Evolutionary conservation across 306 rosid genomes (phyloP).

Genomic region (Cicer yamashitae): DNA sequence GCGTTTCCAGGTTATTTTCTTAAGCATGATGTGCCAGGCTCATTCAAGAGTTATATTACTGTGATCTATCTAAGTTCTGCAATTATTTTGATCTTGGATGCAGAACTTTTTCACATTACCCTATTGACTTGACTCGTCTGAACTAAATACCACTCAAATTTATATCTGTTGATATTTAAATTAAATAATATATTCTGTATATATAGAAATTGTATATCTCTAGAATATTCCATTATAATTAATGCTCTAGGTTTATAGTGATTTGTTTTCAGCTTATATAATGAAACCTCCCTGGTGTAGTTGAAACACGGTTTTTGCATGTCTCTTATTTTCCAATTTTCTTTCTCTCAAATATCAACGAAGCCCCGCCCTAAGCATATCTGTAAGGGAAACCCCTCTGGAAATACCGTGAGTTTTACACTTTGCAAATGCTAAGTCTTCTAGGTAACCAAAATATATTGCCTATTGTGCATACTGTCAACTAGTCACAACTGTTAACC

Average conservation of each 20-base stretch:
- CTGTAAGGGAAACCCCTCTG: not conserved
- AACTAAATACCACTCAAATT: not conserved
- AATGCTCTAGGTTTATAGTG: too few species aligned
- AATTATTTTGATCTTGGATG: not conserved
- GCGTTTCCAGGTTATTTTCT: not conserved
- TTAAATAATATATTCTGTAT: too few species aligned
- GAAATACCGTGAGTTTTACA: not conserved
- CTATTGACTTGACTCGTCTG: not conserved
- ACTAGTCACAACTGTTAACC: not conserved
- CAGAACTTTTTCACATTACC: not conserved
- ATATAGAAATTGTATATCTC: too few species aligned
- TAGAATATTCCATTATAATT: too few species aligned
- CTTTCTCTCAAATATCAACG: not conserved
- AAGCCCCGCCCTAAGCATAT: not conserved
- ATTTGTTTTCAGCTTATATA: too few species aligned
- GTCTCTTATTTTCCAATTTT: too few species aligned
- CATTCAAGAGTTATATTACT: not conserved
- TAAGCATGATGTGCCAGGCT: not conserved
- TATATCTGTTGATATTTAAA: not conserved
- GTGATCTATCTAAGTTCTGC: not conserved
- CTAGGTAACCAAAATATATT: not conserved
- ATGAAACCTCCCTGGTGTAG: too few species aligned
- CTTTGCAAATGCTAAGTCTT: constrained; percentile 9
- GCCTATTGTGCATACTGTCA: not conserved
- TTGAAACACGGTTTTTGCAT: too few species aligned